These are phyloP conservation scores for Trichoderma hamatum DNA, from an alignment of 2,329 filamentous ascomycete species.

Conservation along the genomic window DNA sequence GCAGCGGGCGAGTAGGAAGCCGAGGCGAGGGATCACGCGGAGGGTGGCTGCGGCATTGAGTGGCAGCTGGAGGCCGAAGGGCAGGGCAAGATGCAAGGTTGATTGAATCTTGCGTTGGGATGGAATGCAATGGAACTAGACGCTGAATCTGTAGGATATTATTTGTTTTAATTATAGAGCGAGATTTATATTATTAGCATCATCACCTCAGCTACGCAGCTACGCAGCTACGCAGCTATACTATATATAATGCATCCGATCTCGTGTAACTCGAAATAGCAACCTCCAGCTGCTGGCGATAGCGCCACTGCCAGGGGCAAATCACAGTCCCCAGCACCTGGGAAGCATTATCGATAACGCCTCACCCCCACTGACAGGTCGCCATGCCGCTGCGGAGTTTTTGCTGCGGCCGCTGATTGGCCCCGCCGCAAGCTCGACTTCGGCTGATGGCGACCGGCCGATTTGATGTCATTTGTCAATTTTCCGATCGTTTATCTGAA, in stretches of 20 bases:
- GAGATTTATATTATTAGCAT: too few species aligned
- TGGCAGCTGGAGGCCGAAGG: not conserved
- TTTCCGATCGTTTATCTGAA: not conserved
- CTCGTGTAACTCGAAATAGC: not conserved
- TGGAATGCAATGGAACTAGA: too few species aligned
- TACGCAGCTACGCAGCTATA: too few species aligned
- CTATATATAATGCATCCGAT: not conserved
- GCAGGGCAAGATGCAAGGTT: not conserved
- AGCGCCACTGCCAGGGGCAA: conserved; percentile 16
- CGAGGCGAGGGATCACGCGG: not conserved
- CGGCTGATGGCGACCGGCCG: not conserved
- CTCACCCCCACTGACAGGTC: not conserved
- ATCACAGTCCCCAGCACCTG: not conserved
- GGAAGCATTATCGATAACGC: conserved; percentile 19
- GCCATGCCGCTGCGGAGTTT: not conserved
- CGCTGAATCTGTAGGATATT: too few species aligned
- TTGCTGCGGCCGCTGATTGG: conserved; percentile 16
- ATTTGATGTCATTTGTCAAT: conserved; percentile 27
- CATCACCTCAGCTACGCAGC: too few species aligned
- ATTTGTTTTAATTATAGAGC: too few species aligned
- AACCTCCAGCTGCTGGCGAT: not conserved
- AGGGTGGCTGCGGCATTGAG: not conserved
- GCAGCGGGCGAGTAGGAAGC: not conserved
- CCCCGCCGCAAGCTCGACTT: not conserved
- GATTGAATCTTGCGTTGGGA: not conserved